Conservation (phyloP, 345 rosid genomes). For the Acer campestre region DNA sequence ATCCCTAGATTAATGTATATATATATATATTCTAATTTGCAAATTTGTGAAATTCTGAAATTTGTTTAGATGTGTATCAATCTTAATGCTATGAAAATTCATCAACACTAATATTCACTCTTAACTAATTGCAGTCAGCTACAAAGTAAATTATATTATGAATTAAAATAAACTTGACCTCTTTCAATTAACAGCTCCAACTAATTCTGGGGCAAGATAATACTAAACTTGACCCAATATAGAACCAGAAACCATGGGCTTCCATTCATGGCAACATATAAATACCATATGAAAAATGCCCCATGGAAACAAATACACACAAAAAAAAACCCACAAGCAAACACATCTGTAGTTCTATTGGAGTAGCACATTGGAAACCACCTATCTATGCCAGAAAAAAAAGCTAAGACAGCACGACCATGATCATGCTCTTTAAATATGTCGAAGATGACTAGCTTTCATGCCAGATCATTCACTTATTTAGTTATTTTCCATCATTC, state of each 20-base stretch:
- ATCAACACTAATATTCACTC: not conserved
- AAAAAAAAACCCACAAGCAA: not conserved
- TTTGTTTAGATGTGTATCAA: not conserved
- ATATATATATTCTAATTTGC: not conserved
- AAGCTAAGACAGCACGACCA: slow-evolving; percentile 13
- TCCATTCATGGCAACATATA: not conserved
- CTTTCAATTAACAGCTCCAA: not conserved
- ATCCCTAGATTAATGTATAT: not conserved
- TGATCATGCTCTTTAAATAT: slow-evolving; percentile 16
- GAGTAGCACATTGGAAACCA: slow-evolving; percentile 17
- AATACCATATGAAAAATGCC: not conserved
- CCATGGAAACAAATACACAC: not conserved
- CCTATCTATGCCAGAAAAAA: slow-evolving; percentile 10
- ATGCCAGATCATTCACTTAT: slow-evolving; percentile 11
- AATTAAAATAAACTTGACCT: not conserved
- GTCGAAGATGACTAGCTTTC: slow-evolving; percentile 15
- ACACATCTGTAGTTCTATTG: slow-evolving; percentile 13
- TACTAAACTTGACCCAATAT: not conserved
- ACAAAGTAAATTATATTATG: not conserved
- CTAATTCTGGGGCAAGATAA: not conserved
- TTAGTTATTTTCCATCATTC: not conserved
- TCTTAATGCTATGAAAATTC: not conserved
- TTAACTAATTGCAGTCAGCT: not conserved
- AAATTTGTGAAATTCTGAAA: not conserved
- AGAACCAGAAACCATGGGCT: not conserved